Conservation (phyloP, 345 rosid genomes). For the Arabidopsis suecica region DNA sequence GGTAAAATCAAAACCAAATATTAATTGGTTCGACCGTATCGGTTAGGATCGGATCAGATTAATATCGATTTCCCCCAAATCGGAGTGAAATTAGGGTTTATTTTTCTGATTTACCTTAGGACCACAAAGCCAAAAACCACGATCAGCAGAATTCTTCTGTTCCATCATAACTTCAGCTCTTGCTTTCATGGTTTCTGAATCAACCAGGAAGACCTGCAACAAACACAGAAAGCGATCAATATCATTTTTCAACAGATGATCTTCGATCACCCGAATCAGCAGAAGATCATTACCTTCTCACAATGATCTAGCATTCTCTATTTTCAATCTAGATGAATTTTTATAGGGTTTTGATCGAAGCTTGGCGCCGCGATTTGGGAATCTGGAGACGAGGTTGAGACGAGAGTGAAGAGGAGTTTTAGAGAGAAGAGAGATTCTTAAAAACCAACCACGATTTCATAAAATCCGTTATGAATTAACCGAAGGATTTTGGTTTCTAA, state of each 20-base stretch:
- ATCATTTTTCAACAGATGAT: slow-evolving; percentile 21
- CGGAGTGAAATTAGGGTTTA: neutral
- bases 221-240: neutral
- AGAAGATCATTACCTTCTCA: slow-evolving; percentile 52
- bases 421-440: no score
- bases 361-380: neutral
- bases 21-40: no score
- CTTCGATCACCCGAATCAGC: neutral
- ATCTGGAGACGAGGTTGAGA: no score
- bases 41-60: no score
- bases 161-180: slow-evolving; percentile 33
- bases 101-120: slow-evolving; percentile 59
- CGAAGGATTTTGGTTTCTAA: no score
- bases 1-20: neutral
- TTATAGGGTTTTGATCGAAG: neutral
- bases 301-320: slow-evolving; percentile 57
- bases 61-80: neutral
- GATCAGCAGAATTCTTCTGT: slow-evolving; percentile 58
- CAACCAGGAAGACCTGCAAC: no score
- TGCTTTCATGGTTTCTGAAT: slow-evolving; percentile 41
- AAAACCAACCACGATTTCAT: no score
- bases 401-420: no score
- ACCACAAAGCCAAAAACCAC: slow-evolving; percentile 78
- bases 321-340: neutral
- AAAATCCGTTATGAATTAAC: no score